Evolutionary conservation across 176 grass and related monocot genomes (phyloP).

Genomic region (Juncus effusus): DNA sequence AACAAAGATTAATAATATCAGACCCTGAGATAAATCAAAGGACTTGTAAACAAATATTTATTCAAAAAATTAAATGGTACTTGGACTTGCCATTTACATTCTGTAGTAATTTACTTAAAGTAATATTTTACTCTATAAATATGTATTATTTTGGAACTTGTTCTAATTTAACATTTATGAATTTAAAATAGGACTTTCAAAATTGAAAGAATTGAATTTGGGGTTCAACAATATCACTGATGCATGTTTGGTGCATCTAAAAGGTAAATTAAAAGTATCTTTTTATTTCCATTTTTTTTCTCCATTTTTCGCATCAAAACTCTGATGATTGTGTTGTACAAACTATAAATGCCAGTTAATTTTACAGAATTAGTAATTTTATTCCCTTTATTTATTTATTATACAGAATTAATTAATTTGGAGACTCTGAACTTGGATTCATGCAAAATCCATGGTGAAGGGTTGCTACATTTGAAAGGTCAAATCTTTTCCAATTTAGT

Average conservation of each 20-base stretch:
- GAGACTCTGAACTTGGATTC: conserved; percentile 96
- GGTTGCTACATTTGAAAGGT: conserved; percentile 77
- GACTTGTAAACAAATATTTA: too few species aligned
- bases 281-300: background rate
- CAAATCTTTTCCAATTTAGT: conserved; percentile 14
- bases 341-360: background rate
- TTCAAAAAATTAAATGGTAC: too few species aligned
- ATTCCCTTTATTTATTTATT: conserved; percentile 11
- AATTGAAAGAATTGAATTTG: conserved; percentile 43
- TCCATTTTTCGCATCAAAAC: background rate
- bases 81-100: too few species aligned
- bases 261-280: conserved; percentile 29
- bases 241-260: conserved; percentile 71
- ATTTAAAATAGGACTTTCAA: conserved; percentile 16
- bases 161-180: too few species aligned
- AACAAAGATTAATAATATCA: too few species aligned
- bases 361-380: too few species aligned
- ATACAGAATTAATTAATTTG: conserved; percentile 81
- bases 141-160: too few species aligned
- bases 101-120: too few species aligned
- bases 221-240: conserved; percentile 86
- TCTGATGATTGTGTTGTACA: background rate
- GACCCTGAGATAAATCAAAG: too few species aligned
- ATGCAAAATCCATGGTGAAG: conserved; percentile 81
- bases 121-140: too few species aligned